Base-by-base conservation (phyloP, 1,139 yeast species). In the Geotrichum phurueaensis region DNA sequence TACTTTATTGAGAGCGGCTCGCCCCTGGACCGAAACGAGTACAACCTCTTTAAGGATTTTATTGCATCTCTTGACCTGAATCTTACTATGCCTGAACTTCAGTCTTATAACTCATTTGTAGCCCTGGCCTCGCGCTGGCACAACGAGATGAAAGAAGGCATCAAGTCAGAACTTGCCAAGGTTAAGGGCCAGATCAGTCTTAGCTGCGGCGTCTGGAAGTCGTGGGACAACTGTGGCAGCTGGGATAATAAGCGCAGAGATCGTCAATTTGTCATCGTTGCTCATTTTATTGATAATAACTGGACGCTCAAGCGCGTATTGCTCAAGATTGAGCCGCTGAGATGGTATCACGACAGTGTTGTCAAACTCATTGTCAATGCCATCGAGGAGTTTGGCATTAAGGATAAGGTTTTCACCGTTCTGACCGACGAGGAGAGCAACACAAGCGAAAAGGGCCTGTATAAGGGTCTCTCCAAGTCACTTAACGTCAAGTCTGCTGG, bases 181-280 rank as follows among this genome's bases (percentile, higher is more conserved):
- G 52, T 60, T 9, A 56, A 53, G 27, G 62, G 62, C 31, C 58
- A 47, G 15, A 49, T 62, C 27, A 59, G 62, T 48, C 51, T 62
- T 10, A 59, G 60, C 49, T 62, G 64, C 39, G 64, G 64, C 15
- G 49, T 60, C 15, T 62, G 64, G 64, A 58, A 58, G 33, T 51
- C 58, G 12, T 57, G 56, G 56, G 61, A 56, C n/a, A 59, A 59
- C 20, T 60, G 55, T 31, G 62, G 62, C 12, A 29, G 36, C 39
- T 53, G 45, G 20, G 58, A 57, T 9, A 51, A 45, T 39, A 48
- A 43, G 25, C 52, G 62, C 15, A 54, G 60, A 20, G 60, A 57
- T 48, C 53, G 60, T 15, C 29, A 59, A 23, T 58, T 62, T 50
- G 60, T 62, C 13, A 52, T 62, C n/a, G 57, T 60, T 10, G 64